Percentiles rank a stretch among this genome's conserved stretches.
Conservation (phyloP, 108 stramenopile species). For the Seminavis robusta region DNA sequence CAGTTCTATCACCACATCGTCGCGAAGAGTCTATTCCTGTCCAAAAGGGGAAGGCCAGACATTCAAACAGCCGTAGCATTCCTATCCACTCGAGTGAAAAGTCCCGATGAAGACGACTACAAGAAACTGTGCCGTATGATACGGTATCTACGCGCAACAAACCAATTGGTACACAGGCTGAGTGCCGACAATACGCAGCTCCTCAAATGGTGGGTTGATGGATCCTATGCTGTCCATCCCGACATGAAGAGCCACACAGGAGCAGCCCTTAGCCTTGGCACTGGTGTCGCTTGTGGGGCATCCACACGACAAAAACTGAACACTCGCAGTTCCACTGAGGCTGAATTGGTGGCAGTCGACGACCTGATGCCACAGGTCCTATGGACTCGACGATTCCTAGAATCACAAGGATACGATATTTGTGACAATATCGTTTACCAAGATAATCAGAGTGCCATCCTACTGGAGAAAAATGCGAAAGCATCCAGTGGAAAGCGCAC, state of each 20-base stretch:
- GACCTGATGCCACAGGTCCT: constrained; percentile 18
- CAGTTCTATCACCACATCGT: constrained; percentile 28
- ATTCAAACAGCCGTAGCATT: constrained; percentile 29
- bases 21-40: constrained; percentile 26
- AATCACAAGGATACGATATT: constrained; percentile 26
- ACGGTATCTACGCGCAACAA: constrained; percentile 9
- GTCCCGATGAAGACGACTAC: constrained; percentile 36
- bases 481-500: constrained; percentile 20
- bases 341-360: constrained; percentile 24
- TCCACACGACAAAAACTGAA: constrained; percentile 38
- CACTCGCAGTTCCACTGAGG: constrained; percentile 31
- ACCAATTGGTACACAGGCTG: constrained; percentile 1
- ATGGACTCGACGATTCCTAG: constrained; percentile 28
- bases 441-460: constrained; percentile 43
- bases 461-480: constrained; percentile 28
- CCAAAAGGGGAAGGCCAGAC: constrained; percentile 26
- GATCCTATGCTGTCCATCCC: constrained; percentile 22
- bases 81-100: constrained; percentile 27
- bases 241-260: constrained; percentile 40
- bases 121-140: constrained; percentile 39
- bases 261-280: constrained; percentile 17
- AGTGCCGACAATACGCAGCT: background rate
- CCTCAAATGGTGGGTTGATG: constrained; percentile 20
- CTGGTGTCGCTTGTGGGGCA: background rate
- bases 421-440: constrained; percentile 15